Base-by-base conservation (phyloP, 164 flowering plant genomes). In the Nelumbo lutea region DNA sequence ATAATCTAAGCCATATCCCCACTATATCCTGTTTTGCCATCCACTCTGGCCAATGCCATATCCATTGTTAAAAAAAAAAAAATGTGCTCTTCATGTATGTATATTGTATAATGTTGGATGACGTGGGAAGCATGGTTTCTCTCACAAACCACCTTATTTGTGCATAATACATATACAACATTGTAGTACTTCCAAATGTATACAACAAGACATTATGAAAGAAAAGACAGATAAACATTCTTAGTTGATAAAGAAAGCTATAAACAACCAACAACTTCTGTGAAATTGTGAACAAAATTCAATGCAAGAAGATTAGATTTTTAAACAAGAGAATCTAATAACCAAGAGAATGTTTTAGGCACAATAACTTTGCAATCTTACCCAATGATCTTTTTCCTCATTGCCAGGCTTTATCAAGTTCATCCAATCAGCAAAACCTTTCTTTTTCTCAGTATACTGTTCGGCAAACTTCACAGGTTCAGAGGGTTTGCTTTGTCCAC, bases 301-400 rank as follows among this genome's bases (percentile, higher is more conserved):
- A 51, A 51, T 4, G 55, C 55, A 8, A 51, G 55, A 8, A 51
- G 11, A 51, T 8, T 8, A 10, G 11, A 51, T 51, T 10, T 51
- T 5, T 10, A 10, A 8, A 51, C 13, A 51, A 2, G 11, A 2
- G 11, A 7, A 5, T 5, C 38, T 39, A 43, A 39, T 2, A 41
- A n/a, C 46, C 5, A 27, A 58, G n/a, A 52, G 50, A 44, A 38
- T 63, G 44, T 1, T 27, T 53, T 3, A 10, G 7, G 13, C 40
- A 57, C 7, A 46, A 27, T 27, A 40, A 67, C n/a, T 40, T 6
- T 1, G 42, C 4, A 61, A 47, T 53, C 71, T 72, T 84, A 94
- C 98, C 98, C 98, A 94, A 77, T 91, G 96, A 82, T 95, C 98
- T 75, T 92, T 95, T 85, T 95, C 98, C 79, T 87, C 98, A 67